Base-by-base conservation (phyloP, 2,329 filamentous ascomycete species). In the Pleoardoris graminearum region DNA sequence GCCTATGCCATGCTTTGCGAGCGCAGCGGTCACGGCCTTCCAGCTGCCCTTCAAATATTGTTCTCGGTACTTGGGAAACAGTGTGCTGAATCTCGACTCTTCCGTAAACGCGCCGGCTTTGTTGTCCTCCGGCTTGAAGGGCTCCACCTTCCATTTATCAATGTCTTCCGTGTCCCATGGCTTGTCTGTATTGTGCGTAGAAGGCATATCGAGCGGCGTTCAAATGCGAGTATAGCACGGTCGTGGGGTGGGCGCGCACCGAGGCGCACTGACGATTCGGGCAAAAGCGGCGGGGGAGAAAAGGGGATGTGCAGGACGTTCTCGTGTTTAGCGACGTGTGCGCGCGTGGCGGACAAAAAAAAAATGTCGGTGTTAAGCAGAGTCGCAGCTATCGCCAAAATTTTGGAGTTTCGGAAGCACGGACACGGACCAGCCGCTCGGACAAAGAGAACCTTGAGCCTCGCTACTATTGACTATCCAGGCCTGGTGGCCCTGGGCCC, bases 21-120 rank as follows among this genome's bases (percentile, higher is more conserved):
- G 85, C 0, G 90, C 82, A 66, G 88, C 87, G 23, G 91, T 97
- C 53, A 99, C 85, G 39, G 95, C 82, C 3, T 93, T 91, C 94
- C 94, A 99, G 65, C 88, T 88, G 71, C 96, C 90, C 70, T 90
- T 91, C 50, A 99, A 80, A 69, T 97, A 97, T 44, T 90, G 83
- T 81, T 99, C 94, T 68, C 94, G 88, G 76, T 99, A 99, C 76
- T 96, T 47, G 7, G 94, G 94, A 71, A 97, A 97, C 6, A 97
- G 66, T 0, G 85, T 88, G 60, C 81, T 81, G 72, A 99, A 99
- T 4, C 89, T 91, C 1, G 91, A 96, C 78, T 97, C 94, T 75
- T 99, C 93, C 48, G 87, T 83, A 72, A 99, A 96, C 17, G 89
- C 88, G 60, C 94, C 94, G 50, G 84, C 90, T 27, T 79, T 76